Base-by-base conservation (phyloP, 768 basidiomycete genomes). In the Serpula lacrymans region DNA sequence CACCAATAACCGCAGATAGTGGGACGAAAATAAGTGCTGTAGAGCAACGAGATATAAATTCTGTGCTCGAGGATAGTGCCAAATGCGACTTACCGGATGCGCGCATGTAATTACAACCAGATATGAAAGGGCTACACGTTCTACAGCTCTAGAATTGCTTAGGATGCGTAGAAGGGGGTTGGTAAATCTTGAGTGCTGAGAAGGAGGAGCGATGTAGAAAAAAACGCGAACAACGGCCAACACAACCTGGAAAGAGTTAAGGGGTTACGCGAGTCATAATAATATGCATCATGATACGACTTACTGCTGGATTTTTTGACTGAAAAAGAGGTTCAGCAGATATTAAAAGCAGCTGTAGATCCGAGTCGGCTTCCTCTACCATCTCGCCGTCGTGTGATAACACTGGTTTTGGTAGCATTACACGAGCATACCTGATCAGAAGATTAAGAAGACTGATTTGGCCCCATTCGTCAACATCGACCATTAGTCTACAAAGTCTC, bases 391-490 rank as follows among this genome's bases (percentile, higher is more conserved):
- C 62, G 4, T 53, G 58, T 7, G 62, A 57, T 14, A 62, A 49
- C 1, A 59, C 61, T 8, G 89, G 84, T 46, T 81, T 70, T 2
- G 78, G 75, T 23, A 96, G 71, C 90, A 95, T 94, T 1, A 74
- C 77, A 37, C 94, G 69, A 3, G 79, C 88, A 57, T 99, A 99
- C 43, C 88, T 70, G 41, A 82, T 63, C 23, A 99, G 72, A 11
- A 98, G 70, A 31, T 83, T 75, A 45, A 95, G 70, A 14, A 92
- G 61, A 33, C 83, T 78, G 5, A 86, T 78, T 60, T 97, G 96
- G 0, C 92, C 93, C 96, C 96, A 99, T 59, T 96, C 95, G 52
- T 99, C 96, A 4, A 85, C 82, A 52, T 99, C 93, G 24, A 91
- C 74, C 2, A 98, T 67, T n/a, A 87, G 69, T 30, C 75, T 73